Evolutionary conservation across 78 protist species (phyloP).

Genomic region (Protostelium mycophagum): DNA sequence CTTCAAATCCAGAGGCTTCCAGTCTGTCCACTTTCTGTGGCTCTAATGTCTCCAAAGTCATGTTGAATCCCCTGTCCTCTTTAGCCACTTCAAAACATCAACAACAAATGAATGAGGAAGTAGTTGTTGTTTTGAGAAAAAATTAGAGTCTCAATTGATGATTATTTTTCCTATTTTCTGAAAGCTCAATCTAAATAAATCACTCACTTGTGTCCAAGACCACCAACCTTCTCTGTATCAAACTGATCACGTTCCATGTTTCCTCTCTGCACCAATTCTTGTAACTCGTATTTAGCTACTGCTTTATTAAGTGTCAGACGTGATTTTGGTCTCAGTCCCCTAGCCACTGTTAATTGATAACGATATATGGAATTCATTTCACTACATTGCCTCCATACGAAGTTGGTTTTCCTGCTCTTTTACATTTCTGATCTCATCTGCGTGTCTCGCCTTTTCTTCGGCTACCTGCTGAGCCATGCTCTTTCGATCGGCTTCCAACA

Average conservation of each 20-base stretch:
- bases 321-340: neutral
- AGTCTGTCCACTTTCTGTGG: neutral
- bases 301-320: neutral
- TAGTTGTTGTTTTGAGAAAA: too few species aligned
- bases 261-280: neutral
- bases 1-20: neutral
- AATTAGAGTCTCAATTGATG: neutral
- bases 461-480: neutral
- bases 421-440: neutral
- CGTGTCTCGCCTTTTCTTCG: neutral
- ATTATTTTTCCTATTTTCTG: neutral
- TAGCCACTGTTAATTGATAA: neutral
- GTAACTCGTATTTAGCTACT: neutral
- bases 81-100: too few species aligned
- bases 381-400: neutral
- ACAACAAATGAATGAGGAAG: too few species aligned
- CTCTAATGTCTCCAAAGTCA: neutral
- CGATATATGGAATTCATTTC: neutral
- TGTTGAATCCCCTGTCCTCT: conserved; percentile 1
- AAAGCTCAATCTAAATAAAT: neutral
- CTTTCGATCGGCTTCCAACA: neutral
- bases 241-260: neutral
- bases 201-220: neutral
- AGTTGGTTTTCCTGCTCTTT: neutral
- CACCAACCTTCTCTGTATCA: neutral